These are phyloP conservation scores for Aspergillus indologenus DNA, from an alignment of 495 filamentous ascomycete species.

Conservation along the genomic window DNA sequence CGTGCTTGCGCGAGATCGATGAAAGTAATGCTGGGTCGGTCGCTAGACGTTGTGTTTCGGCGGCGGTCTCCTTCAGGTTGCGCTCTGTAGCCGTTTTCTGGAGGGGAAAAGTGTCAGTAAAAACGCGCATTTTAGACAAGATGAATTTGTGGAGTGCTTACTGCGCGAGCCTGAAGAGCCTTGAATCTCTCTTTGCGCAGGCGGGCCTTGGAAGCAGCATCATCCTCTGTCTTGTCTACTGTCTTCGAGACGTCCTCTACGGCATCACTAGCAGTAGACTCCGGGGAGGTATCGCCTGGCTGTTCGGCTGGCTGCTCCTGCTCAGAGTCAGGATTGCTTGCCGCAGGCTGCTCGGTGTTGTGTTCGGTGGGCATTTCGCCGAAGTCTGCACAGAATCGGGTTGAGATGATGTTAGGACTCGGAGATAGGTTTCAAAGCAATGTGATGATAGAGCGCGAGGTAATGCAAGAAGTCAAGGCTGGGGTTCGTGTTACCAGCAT, in stretches of 20 bases:
- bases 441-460: neutral
- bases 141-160: slow-evolving; percentile 28
- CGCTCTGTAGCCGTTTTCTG: slow-evolving; percentile 70
- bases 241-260: slow-evolving; percentile 1
- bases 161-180: slow-evolving; percentile 76
- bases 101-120: slow-evolving; percentile 22
- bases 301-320: neutral
- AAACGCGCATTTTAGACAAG: neutral
- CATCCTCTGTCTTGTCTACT: slow-evolving; percentile 25
- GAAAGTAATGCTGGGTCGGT: slow-evolving; percentile 71
- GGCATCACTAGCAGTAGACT: neutral
- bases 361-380: slow-evolving; percentile 14
- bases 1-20: slow-evolving; percentile 72
- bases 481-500: neutral
- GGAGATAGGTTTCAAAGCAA: too few species aligned
- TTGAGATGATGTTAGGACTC: too few species aligned
- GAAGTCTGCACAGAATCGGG: neutral
- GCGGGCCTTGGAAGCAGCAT: slow-evolving; percentile 31
- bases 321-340: neutral
- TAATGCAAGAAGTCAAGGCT: neutral
- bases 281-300: neutral
- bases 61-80: slow-evolving; percentile 79
- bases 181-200: slow-evolving; percentile 60
- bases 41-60: slow-evolving; percentile 75
- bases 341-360: neutral